phyloP scores from a whole-genome alignment of 2,329 filamentous ascomycete species.

The Zymoseptoria brevis region DNA sequence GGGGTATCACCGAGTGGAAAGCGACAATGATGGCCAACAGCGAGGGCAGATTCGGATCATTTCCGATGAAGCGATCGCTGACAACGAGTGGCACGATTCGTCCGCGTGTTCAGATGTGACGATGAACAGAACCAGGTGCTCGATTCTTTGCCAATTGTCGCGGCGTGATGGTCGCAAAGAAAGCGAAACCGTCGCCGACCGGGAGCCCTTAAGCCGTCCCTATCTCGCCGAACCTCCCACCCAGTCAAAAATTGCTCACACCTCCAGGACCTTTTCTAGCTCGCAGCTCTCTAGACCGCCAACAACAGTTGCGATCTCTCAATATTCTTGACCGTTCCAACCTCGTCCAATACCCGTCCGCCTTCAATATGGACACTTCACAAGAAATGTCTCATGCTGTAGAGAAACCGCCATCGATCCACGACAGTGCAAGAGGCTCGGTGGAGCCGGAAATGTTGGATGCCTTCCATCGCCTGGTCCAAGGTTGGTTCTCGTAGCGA shows the following conservation, averaged over 20 bases:
- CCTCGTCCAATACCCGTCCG: not conserved
- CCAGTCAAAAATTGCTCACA: not conserved
- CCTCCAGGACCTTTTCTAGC: not conserved
- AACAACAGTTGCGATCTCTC: not conserved
- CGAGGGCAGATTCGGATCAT: not conserved
- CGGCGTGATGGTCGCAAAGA: not conserved
- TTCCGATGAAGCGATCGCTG: not conserved
- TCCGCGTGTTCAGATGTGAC: not conserved
- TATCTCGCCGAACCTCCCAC: not conserved
- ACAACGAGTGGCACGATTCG: not conserved
- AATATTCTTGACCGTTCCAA: not conserved
- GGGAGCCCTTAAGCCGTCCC: not conserved
- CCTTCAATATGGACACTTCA: slow-evolving; percentile 2
- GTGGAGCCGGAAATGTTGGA: slow-evolving; percentile 15
- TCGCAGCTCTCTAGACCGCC: not conserved
- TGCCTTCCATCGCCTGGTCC: slow-evolving; percentile 19
- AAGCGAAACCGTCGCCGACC: not conserved
- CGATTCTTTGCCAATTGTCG: not conserved
- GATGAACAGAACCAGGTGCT: not conserved
- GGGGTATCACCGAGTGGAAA: not conserved
- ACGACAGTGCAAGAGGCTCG: slow-evolving; percentile 24
- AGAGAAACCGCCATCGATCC: slow-evolving; percentile 13
- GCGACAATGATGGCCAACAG: not conserved
- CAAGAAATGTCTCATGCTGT: slow-evolving; percentile 1
- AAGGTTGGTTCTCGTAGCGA: slow-evolving; percentile 2